These are phyloP conservation scores for Prunus kanzakura DNA, from an alignment of 306 rosid genomes.

Conservation along the genomic window DNA sequence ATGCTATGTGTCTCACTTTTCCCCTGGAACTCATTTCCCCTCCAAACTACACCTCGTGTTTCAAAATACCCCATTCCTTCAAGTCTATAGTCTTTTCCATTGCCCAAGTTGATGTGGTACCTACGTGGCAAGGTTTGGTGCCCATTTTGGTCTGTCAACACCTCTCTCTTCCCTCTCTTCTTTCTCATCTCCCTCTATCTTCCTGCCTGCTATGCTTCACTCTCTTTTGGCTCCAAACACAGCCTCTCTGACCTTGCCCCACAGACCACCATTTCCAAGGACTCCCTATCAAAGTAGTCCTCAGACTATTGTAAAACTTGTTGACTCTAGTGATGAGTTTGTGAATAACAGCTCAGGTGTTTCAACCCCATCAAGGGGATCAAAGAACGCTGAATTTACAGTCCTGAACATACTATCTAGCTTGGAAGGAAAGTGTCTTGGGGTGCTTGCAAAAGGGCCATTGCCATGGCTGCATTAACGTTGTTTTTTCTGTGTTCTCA, in stretches of 20 bases:
- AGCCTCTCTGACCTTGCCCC: not conserved
- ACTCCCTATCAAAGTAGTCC: not conserved
- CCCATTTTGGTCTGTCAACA: not conserved
- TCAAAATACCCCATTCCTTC: not conserved
- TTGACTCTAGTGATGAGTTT: not conserved
- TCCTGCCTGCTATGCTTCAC: no score
- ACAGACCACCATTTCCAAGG: not conserved
- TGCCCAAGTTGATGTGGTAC: not conserved
- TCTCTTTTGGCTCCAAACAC: not conserved
- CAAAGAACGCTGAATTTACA: not conserved
- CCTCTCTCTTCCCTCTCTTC: not conserved
- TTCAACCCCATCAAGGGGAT: not conserved
- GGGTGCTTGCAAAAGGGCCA: not conserved
- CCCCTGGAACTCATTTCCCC: not conserved
- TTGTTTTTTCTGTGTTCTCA: no score
- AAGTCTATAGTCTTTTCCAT: not conserved
- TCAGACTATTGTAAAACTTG: not conserved
- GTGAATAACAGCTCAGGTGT: not conserved
- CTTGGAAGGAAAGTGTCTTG: not conserved
- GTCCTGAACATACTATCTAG: not conserved
- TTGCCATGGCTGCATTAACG: no score
- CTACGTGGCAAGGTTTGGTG: not conserved
- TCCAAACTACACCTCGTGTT: not conserved
- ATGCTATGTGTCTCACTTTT: not conserved
- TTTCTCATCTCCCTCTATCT: no score